A percentile compares a stretch with the other conserved stretches of the same genome.
These are phyloP conservation scores for Alternaria triticina DNA, from an alignment of 2,329 filamentous ascomycete species.

Conservation along the genomic window DNA sequence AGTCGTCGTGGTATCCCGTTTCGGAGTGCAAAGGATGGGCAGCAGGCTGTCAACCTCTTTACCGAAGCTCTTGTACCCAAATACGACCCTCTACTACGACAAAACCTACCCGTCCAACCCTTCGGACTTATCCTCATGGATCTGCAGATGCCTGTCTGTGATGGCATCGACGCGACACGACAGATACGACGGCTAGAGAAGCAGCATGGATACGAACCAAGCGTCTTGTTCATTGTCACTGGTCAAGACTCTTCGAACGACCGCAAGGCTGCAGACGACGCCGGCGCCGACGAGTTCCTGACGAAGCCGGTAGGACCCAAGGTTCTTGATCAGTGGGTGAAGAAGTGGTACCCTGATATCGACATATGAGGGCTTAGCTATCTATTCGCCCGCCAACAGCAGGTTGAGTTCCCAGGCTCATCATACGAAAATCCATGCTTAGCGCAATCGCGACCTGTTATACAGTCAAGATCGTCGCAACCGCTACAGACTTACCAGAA, in stretches of 20 bases:
- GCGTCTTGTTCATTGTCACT: conserved; percentile 44
- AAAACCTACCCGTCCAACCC: conserved; percentile 10
- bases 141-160: conserved; percentile 50
- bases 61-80: conserved; percentile 10
- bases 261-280: conserved; percentile 28
- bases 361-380: conserved; percentile 2
- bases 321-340: conserved; percentile 30
- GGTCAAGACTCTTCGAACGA: conserved; percentile 41
- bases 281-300: conserved; percentile 40
- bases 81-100: conserved; percentile 10
- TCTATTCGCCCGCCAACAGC: not conserved
- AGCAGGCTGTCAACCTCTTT: conserved; percentile 49
- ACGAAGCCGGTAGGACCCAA: conserved; percentile 44
- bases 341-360: conserved; percentile 27
- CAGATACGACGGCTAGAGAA: conserved; percentile 45
- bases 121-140: conserved; percentile 51
- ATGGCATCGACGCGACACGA: conserved; percentile 46
- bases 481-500: not conserved
- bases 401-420: not conserved
- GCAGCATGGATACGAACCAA: conserved; percentile 23
- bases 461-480: not conserved
- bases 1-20: conserved; percentile 49
- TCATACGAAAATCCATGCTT: not conserved
- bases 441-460: not conserved
- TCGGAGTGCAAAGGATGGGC: conserved; percentile 49